Base-by-base conservation (phyloP, 768 basidiomycete genomes). In the Pisolithus orientalis region DNA sequence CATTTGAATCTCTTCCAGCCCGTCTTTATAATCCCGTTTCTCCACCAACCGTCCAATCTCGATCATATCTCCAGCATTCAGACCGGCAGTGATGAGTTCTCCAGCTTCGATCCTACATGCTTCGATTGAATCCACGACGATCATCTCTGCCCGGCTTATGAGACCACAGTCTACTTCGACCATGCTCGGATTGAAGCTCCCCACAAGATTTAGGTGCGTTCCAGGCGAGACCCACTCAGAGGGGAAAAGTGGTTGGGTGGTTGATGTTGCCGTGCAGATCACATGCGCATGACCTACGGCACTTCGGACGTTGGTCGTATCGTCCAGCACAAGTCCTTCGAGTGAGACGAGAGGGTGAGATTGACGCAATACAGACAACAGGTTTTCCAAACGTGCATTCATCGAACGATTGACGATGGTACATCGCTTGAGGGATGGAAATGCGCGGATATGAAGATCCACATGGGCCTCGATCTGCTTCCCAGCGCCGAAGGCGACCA, bases 31-130 rank as follows among this genome's bases (percentile, higher is more conserved):
- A 37, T 49, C 53, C 21, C 1, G 2, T 21, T 21, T 2, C 48
- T 44, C 37, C 28, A 86, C 68, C 16, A 87, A 62, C 56, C 88
- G 79, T 5, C 90, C 91, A 0, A 94, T 73, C 65, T 93, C 92
- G 5, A 79, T 65, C 55, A 90, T 56, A 25, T 76, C 68, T 2
- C 65, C 68, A 0, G 59, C 57, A 0, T 52, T 54, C 8, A 83
- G 43, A 0, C 64, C 57, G 10, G 64, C 65, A 44, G 54, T 14
- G 49, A 92, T 87, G 39, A 94, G 72, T 59, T 95, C 92, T 0
- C 93, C 92, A 0, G 91, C 89, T 64, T 94, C 93, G 0, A 69
- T 63, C 17, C 72, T 55, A 60, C 89, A 92, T 2, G 85, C 89
- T 2, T 75, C 70, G 42, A 73, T 66, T 0, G 87, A 90, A 65